A percentile compares a stretch with the other conserved stretches of the same genome.
These are phyloP conservation scores for Allium fistulosum DNA, from an alignment of 106 monocot species.

Conservation along the genomic window DNA sequence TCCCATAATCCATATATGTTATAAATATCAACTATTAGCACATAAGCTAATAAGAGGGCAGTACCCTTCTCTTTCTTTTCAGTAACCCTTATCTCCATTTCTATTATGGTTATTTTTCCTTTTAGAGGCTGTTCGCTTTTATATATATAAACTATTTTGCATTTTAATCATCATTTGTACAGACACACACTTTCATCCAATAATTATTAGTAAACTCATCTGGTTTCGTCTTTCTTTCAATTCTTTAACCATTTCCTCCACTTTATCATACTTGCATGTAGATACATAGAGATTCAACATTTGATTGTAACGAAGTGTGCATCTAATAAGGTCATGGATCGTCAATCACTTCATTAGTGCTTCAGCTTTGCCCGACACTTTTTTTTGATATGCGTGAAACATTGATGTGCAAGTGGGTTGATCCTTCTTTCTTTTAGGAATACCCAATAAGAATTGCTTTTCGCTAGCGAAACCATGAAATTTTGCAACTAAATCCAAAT, in stretches of 20 bases:
- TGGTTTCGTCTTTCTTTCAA: conserved; percentile 54
- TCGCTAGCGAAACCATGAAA: conserved; percentile 76
- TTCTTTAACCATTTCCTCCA: conserved; percentile 42
- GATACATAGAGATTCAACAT: conserved; percentile 65
- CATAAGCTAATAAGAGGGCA: conserved; percentile 58
- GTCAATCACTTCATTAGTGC: conserved; percentile 61
- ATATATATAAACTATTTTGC: conserved; percentile 63
- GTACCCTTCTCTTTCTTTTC: conserved; percentile 48
- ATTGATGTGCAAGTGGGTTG: conserved; percentile 68
- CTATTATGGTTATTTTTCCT: conserved; percentile 37
- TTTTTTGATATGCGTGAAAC: conserved; percentile 69
- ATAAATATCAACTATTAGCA: conserved; percentile 42
- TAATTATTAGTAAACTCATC: conserved; percentile 74
- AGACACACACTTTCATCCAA: conserved; percentile 44
- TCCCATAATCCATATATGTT: conserved; percentile 57
- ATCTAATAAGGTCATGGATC: conserved; percentile 37
- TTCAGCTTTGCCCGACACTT: conserved; percentile 50
- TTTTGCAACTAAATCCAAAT: conserved; percentile 80
- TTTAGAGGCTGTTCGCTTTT: conserved; percentile 21
- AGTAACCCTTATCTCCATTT: conserved; percentile 67
- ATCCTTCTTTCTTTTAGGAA: conserved; percentile 63
- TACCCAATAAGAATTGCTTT: conserved; percentile 87
- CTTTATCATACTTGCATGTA: conserved; percentile 36
- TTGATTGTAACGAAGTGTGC: conserved; percentile 72
- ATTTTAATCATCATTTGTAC: conserved; percentile 25